These are phyloP conservation scores for Citrullus mucosospermus DNA, from an alignment of 306 rosid genomes.

Conservation along the genomic window DNA sequence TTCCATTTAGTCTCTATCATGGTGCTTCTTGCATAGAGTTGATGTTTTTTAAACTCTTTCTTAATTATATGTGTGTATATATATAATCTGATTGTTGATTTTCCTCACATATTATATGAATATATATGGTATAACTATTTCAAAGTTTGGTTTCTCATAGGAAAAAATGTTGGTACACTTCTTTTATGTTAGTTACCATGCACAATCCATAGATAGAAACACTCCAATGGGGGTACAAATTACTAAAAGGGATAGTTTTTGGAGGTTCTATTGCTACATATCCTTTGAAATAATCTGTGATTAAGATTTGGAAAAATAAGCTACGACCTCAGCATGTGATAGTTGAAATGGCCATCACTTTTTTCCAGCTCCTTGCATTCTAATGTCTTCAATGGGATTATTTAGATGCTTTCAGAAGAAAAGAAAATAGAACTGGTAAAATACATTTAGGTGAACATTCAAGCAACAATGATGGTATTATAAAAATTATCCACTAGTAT, in stretches of 20 bases:
- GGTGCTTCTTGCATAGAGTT: neutral
- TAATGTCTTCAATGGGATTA: neutral
- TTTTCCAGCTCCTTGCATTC: neutral
- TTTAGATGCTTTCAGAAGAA: neutral
- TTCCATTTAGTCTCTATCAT: neutral
- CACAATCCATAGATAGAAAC: neutral
- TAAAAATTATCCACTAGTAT: neutral
- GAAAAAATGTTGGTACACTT: neutral
- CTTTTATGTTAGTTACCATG: neutral
- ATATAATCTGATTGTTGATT: too few relatives aligned
- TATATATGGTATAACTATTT: too few relatives aligned
- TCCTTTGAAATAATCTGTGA: neutral
- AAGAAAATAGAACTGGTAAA: neutral
- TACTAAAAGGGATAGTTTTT: neutral
- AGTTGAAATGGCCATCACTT: neutral
- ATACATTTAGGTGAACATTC: neutral
- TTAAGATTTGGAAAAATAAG: neutral
- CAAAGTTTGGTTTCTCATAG: too few relatives aligned
- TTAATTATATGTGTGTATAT: neutral
- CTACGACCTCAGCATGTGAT: neutral
- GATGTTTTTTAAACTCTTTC: neutral
- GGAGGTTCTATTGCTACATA: neutral
- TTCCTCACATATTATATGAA: neutral
- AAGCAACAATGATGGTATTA: neutral
- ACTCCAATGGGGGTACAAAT: neutral